Base-by-base conservation (phyloP, 805 yeast species). In the Candida peoriensis region DNA sequence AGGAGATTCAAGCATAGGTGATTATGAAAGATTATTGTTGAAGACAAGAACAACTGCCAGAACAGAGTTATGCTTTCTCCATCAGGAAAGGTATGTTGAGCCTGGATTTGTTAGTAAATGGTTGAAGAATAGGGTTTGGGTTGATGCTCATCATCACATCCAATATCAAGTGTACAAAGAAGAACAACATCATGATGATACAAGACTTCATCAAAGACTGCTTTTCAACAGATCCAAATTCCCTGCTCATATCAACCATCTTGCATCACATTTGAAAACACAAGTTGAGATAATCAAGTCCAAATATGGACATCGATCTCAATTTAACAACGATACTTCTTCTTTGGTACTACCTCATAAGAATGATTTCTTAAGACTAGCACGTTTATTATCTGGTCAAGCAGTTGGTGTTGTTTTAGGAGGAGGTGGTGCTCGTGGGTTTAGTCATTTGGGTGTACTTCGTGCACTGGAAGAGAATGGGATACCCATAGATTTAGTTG, bases 341-440 rank as follows among this genome's bases (percentile, higher is more conserved):
- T 52, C 61, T 1, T 50, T 63, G 8, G 50, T 48, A 6, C 48
- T 55, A 33, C 62, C 74, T 10, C 88, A 84, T 54, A 89, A 89
- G 56, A 82, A 81, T 55, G 98, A 90, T 56, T 93, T 93, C 55
- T 66, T 86, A 57, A 70, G 98, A 38, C 61, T 90, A 24, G 97
- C 98, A 0, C 71, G 98, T 50, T 73, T 93, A 8, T 61, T 90
- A 12, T 84, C 96, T 0, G 96, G 95, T 7, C 87, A 88, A 54
- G 96, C 96, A 0, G 84, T 93, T 26, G 98, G 97, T 0, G 64
- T 93, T 14, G 97, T 90, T 6, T 65, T 90, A 4, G 98, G 98
- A 6, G 98, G 98, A 11, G 98, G 98, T 26, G 98, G 98, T 28
- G 96, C 97, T 0, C 69, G 97, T 47, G 98, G 98, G 2, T 69